phyloP scores from a whole-genome alignment of 2,329 filamentous ascomycete genomes.

The Metarhizium brunneum region DNA sequence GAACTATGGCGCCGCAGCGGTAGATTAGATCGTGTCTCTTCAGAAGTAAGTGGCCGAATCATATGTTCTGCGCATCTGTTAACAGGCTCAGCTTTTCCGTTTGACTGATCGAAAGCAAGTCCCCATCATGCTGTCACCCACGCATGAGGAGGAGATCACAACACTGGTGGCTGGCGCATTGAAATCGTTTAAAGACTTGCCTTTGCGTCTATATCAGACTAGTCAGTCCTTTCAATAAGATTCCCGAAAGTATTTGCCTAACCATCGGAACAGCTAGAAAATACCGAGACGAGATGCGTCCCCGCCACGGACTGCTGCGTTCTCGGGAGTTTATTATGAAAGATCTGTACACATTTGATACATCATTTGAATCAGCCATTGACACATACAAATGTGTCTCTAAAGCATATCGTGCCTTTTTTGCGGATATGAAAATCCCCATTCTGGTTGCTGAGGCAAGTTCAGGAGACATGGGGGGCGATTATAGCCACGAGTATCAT shows the following conservation, averaged over 20 bases:
- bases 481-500: slow-evolving; percentile 91
- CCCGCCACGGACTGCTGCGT: slow-evolving; percentile 77
- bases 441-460: slow-evolving; percentile 81
- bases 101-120: slow-evolving; percentile 70
- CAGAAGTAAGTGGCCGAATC: slow-evolving; percentile 48
- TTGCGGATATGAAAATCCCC: slow-evolving; percentile 73
- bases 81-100: slow-evolving; percentile 56
- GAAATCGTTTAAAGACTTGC: slow-evolving; percentile 77
- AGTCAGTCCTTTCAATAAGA: slow-evolving; percentile 37
- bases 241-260: neutral
- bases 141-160: slow-evolving; percentile 96
- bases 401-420: slow-evolving; percentile 64
- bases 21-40: slow-evolving; percentile 60
- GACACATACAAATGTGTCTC: slow-evolving; percentile 71
- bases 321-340: slow-evolving; percentile 96
- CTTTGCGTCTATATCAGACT: slow-evolving; percentile 83
- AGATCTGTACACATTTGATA: slow-evolving; percentile 93
- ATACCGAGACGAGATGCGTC: slow-evolving; percentile 86
- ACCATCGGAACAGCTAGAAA: slow-evolving; percentile 56
- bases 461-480: slow-evolving; percentile 93
- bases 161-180: slow-evolving; percentile 62
- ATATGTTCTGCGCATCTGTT: slow-evolving; percentile 9
- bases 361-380: slow-evolving; percentile 56
- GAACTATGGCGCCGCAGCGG: slow-evolving; percentile 75
- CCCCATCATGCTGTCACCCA: slow-evolving; percentile 74